Base-by-base conservation (phyloP, 1,284 basidiomycete species). In the Gomphus sp. region DNA sequence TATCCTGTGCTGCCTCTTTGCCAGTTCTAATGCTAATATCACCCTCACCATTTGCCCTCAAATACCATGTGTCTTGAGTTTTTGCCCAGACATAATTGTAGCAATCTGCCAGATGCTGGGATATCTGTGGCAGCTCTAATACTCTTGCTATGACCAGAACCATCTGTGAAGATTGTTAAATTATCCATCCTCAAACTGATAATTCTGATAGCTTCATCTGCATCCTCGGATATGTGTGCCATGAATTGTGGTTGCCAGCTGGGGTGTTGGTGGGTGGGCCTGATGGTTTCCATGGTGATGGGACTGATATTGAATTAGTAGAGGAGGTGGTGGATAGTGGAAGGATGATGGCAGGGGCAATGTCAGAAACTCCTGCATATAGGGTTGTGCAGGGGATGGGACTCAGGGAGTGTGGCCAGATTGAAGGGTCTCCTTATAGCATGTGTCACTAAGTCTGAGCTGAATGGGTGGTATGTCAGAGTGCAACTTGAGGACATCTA, bases 41-140 rank as follows among this genome's bases (percentile, higher is more conserved):
- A 68, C 55, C 4, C 68, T 71, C 0, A 70, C 63, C 0, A 63
- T 61, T 73, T 67, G 0, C 64, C 70, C 52, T 74, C 69, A 58
- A 67, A 70, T 0, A 70, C 67, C 0, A 68, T 69, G 64, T 73
- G 70, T 10, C 62, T 18, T 0, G 28, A 54, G 1, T 59, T 50
- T 0, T 58, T 48, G 51, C 51, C 14, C 4, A 52, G 51, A 10
- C 11, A 4, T 33, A 6, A 52, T 7, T 39, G 18, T 39, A 41
- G 31, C 4, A 16, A 52, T 14, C 10, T 1, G 0, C 18, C 18
- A 3, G 12, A 37, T 44, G 10, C 2, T 25, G 25, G 14, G 41
- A 45, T 33, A 4, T 70, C 65, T 11, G 70, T 71, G 4, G 68
- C 67, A 28, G 67, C 69, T 6, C 71, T 70, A 1, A 71, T 63